A percentile compares a stretch with the other conserved stretches of the same genome.
Conservation (phyloP, 352 stramenopile species). For the Thalassiosira allenii region DNA sequence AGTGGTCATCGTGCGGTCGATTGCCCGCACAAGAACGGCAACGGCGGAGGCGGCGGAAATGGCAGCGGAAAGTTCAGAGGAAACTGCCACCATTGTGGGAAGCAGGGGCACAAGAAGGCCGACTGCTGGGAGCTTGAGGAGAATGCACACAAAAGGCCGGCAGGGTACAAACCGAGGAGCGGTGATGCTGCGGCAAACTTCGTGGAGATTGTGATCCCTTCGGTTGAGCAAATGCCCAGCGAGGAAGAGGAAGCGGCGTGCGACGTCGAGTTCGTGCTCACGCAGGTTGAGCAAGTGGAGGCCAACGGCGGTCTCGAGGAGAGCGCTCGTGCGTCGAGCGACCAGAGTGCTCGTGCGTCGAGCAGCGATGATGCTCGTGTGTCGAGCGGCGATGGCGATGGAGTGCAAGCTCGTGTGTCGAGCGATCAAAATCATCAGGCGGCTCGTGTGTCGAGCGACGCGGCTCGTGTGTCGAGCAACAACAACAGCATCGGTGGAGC, state of each 20-base stretch:
- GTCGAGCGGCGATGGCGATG: no score
- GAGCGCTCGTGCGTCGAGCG: background rate
- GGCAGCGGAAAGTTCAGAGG: conserved; percentile 36
- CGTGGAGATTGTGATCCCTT: background rate
- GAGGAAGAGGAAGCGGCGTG: no score
- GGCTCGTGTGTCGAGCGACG: no score
- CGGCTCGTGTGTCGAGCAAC: no score
- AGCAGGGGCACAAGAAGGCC: conserved; percentile 32
- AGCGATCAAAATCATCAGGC: no score
- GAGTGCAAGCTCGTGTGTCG: no score
- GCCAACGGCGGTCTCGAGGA: background rate
- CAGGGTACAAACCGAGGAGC: background rate
- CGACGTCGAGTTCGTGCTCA: background rate
- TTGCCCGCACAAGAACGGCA: no score
- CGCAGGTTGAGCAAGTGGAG: background rate
- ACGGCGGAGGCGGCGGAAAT: background rate
- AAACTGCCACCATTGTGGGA: conserved; percentile 34
- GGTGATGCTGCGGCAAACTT: background rate
- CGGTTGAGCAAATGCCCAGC: no score
- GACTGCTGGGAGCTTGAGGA: conserved; percentile 34
- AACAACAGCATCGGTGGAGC: no score
- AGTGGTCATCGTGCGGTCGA: no score
- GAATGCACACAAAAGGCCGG: no score
- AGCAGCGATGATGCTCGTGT: no score
- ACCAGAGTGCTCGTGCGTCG: background rate